phyloP scores from a whole-genome alignment of 768 basidiomycete species.

The Boletus rubescentipes region DNA sequence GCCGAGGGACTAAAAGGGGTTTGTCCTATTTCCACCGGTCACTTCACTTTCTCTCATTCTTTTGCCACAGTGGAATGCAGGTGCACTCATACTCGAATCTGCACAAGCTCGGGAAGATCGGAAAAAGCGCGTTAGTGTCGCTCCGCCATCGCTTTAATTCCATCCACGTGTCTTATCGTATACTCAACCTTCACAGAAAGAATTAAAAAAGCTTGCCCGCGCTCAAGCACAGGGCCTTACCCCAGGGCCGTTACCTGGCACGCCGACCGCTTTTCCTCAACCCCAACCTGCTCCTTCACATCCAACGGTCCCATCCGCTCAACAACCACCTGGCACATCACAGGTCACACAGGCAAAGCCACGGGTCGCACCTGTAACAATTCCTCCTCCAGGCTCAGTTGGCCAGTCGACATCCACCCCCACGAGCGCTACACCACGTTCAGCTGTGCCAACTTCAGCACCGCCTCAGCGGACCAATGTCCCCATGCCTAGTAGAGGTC shows the following conservation, averaged over 20 bases:
- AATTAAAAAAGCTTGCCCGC: constrained; percentile 67
- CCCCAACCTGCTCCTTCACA: constrained; percentile 31
- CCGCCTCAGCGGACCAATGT: constrained; percentile 22
- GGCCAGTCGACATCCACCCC: constrained; percentile 33
- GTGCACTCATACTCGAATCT: constrained; percentile 59
- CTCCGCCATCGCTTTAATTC: constrained; percentile 1
- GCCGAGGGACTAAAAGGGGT: constrained; percentile 74
- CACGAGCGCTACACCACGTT: constrained; percentile 31
- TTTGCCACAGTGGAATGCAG: constrained; percentile 61
- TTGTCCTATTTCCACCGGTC: constrained; percentile 32
- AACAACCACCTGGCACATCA: constrained; percentile 21
- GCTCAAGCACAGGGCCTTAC: constrained; percentile 39
- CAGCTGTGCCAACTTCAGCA: constrained; percentile 27
- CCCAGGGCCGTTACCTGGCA: constrained; percentile 21
- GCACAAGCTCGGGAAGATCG: constrained; percentile 76
- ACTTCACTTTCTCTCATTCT: constrained; percentile 10
- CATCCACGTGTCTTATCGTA: constrained; percentile 13
- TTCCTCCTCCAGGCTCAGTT: constrained; percentile 29
- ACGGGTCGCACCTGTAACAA: constrained; percentile 33
- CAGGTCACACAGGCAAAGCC: constrained; percentile 24
- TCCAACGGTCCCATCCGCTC: constrained; percentile 21
- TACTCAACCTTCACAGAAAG: constrained; percentile 49
- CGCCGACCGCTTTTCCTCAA: constrained; percentile 33
- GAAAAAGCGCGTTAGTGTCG: constrained; percentile 64
- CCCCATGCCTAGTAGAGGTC: constrained; percentile 25